Evolutionary conservation across 2,329 filamentous ascomycete genomes (phyloP).

Genomic region (Claviceps africana): DNA sequence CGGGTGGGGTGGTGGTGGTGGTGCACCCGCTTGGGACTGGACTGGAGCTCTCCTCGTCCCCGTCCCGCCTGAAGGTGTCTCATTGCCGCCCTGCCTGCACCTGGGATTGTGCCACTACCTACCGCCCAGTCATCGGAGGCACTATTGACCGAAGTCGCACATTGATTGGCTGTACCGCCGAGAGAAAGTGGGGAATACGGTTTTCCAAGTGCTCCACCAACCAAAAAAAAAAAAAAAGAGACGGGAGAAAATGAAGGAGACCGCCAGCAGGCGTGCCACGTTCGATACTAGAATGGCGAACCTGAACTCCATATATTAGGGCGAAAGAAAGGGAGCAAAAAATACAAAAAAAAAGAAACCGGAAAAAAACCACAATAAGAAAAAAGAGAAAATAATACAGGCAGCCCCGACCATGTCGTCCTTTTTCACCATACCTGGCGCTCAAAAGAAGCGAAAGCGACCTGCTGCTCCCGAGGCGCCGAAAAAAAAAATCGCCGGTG

Average conservation of each 20-base stretch:
- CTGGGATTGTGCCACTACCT: conserved; percentile 16
- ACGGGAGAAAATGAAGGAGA: too few species aligned
- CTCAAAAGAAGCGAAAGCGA: conserved; percentile 84
- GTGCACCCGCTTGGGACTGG: too few species aligned
- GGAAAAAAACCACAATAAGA: conserved; percentile 2
- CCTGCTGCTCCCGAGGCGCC: conserved; percentile 36
- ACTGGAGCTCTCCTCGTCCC: conserved; percentile 6
- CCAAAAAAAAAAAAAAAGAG: conserved; percentile 13
- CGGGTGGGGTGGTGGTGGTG: too few species aligned
- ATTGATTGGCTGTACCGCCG: conserved; percentile 13
- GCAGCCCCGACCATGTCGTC: conserved; percentile 63
- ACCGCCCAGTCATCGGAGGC: conserved; percentile 21
- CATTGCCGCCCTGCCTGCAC: background rate
- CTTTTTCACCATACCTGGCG: conserved; percentile 82
- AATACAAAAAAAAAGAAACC: conserved; percentile 8
- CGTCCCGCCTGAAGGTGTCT: background rate
- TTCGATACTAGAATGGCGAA: background rate
- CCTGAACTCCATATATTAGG: background rate
- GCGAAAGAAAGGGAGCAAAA: background rate
- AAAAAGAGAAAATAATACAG: background rate
- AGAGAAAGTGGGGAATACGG: conserved; percentile 8
- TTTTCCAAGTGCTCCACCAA: conserved; percentile 17
- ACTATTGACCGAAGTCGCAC: conserved; percentile 12
- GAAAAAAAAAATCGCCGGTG: conserved; percentile 43
- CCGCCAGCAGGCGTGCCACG: background rate